Evolutionary conservation across 225 moss, liverwort and hornwort species (phyloP).

Genomic region (Bryoerythrophyllum caledonicum): DNA sequence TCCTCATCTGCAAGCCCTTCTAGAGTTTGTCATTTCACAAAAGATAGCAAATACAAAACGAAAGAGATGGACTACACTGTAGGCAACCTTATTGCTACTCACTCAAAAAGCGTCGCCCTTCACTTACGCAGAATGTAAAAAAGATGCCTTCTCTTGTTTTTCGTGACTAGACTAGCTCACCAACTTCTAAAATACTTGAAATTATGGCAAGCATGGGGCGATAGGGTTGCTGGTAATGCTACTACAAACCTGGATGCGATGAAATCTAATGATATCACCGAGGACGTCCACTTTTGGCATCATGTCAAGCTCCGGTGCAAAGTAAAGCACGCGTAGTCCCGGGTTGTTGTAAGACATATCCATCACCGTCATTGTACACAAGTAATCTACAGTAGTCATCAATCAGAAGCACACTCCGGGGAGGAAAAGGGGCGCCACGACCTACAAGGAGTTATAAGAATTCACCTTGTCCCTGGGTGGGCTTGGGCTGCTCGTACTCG

Average conservation of each 20-base stretch:
- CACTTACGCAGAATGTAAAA: too few relatives aligned
- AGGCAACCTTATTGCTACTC: too few relatives aligned
- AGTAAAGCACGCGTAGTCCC: conserved; percentile 51
- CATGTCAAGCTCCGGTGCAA: conserved; percentile 44
- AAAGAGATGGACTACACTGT: too few relatives aligned
- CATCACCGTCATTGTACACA: conserved; percentile 62
- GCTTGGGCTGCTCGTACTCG: conserved; percentile 81
- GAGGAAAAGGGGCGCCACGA: not conserved
- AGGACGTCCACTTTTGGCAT: conserved; percentile 59
- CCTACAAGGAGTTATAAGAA: conserved; percentile 1
- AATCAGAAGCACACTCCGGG: conserved; percentile 15
- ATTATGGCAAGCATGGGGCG: too few relatives aligned
- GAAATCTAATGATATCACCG: conserved; percentile 91
- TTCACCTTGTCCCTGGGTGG: conserved; percentile 59
- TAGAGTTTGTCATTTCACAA: not conserved
- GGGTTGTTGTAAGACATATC: conserved; percentile 43
- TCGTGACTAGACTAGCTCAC: too few relatives aligned
- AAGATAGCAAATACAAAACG: too few relatives aligned
- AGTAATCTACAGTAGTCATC: conserved; percentile 30
- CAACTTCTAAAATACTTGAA: too few relatives aligned
- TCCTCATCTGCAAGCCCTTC: conserved; percentile 55
- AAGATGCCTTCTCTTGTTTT: too few relatives aligned
- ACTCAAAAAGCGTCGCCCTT: too few relatives aligned
- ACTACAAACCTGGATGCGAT: conserved; percentile 47
- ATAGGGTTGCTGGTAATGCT: too few relatives aligned